Evolutionary conservation across 2,329 filamentous ascomycete genomes (phyloP).

Genomic region (Colletotrichum echinochloae): DNA sequence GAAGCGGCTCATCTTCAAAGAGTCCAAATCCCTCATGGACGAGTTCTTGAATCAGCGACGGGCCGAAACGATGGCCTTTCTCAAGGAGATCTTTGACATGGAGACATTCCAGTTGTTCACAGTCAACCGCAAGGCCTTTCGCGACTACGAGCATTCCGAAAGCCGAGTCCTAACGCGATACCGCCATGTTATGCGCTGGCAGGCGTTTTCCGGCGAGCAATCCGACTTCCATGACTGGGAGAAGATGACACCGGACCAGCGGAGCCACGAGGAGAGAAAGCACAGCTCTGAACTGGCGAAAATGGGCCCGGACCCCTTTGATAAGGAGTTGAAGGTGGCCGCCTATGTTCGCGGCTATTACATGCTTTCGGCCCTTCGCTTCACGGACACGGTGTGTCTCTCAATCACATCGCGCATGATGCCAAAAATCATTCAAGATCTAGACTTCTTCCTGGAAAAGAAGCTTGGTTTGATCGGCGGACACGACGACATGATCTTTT

Average conservation of each 20-base stretch:
- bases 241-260: constrained; percentile 62
- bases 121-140: constrained; percentile 63
- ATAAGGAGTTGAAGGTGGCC: constrained; percentile 70
- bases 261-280: constrained; percentile 55
- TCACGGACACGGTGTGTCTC: constrained; percentile 67
- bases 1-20: constrained; percentile 62
- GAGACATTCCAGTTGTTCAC: constrained; percentile 70
- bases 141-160: constrained; percentile 60
- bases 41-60: constrained; percentile 58
- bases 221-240: constrained; percentile 53
- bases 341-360: constrained; percentile 77
- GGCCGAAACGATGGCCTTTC: constrained; percentile 50
- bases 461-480: constrained; percentile 56
- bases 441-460: constrained; percentile 58
- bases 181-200: constrained; percentile 63
- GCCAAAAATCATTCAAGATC: constrained; percentile 55
- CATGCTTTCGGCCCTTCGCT: constrained; percentile 71
- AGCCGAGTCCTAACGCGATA: constrained; percentile 58
- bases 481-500: constrained; percentile 49
- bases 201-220: constrained; percentile 51
- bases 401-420: constrained; percentile 63
- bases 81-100: constrained; percentile 61
- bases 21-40: constrained; percentile 57
- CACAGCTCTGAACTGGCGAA: constrained; percentile 57
- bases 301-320: constrained; percentile 69